Conservation (phyloP, 192 early-diverging fungal genomes). For the Podila clonocystis region DNA sequence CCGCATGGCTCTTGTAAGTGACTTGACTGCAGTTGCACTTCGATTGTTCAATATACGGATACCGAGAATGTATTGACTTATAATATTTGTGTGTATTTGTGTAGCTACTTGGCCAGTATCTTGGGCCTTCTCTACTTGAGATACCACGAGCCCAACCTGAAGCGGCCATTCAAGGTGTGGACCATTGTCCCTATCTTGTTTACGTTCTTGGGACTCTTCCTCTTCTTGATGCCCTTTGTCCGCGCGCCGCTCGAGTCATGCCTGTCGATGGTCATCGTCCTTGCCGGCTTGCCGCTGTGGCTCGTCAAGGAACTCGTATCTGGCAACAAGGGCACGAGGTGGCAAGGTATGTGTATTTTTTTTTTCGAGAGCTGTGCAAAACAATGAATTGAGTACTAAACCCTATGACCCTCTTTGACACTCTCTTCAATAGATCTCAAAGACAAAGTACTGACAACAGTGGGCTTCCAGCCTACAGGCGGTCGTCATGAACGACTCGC, state of each 20-base stretch:
- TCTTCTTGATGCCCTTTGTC: slow-evolving; percentile 70
- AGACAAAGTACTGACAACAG: slow-evolving; percentile 17
- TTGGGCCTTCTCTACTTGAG: slow-evolving; percentile 71
- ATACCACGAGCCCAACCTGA: slow-evolving; percentile 70
- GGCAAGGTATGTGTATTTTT: slow-evolving; percentile 40
- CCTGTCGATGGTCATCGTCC: slow-evolving; percentile 58
- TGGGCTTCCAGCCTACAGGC: slow-evolving; percentile 30
- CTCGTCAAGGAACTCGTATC: slow-evolving; percentile 55
- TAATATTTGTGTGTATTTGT: background rate
- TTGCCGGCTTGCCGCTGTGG: slow-evolving; percentile 64
- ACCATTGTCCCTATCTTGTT: slow-evolving; percentile 73
- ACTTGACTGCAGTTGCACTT: background rate
- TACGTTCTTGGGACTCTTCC: slow-evolving; percentile 64
- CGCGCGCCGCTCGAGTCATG: slow-evolving; percentile 61
- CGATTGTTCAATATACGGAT: background rate
- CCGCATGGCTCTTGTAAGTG: slow-evolving; percentile 74
- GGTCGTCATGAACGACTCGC: slow-evolving; percentile 42
- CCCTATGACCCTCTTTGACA: background rate
- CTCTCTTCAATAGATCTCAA: slow-evolving; percentile 15
- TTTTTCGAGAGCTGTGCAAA: too few species aligned
- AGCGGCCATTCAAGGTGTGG: slow-evolving; percentile 79
- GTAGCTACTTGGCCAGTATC: slow-evolving; percentile 75
- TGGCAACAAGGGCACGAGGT: slow-evolving; percentile 37
- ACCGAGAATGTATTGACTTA: too few species aligned
- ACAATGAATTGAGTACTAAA: background rate